Conservation (phyloP, 2,329 filamentous ascomycete genomes). For the Chaetomium sp. region DNA sequence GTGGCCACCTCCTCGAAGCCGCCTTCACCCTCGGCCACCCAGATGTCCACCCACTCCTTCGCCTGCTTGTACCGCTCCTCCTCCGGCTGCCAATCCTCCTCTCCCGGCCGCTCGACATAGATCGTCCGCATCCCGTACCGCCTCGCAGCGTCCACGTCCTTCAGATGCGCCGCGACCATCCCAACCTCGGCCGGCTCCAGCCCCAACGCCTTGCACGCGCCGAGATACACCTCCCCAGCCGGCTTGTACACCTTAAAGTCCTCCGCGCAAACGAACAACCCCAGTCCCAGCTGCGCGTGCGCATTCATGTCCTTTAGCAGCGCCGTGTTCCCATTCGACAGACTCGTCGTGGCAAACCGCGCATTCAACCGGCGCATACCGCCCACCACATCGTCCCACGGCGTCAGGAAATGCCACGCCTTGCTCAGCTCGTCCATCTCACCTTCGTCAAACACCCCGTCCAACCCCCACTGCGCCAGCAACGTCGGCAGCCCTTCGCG, state of each 20-base stretch:
- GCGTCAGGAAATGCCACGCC: conserved; percentile 65
- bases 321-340: conserved; percentile 67
- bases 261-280: conserved; percentile 57
- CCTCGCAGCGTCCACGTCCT: conserved; percentile 61
- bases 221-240: conserved; percentile 58
- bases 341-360: conserved; percentile 53
- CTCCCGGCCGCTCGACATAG: conserved; percentile 62
- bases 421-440: conserved; percentile 59
- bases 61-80: conserved; percentile 45
- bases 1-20: conserved; percentile 48
- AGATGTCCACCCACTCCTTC: conserved; percentile 59
- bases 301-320: conserved; percentile 60
- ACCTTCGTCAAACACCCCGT: conserved; percentile 53
- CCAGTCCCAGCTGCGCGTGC: conserved; percentile 56
- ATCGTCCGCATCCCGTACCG: conserved; percentile 59
- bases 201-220: conserved; percentile 55
- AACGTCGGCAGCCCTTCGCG: conserved; percentile 54
- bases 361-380: conserved; percentile 51
- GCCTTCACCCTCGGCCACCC: conserved; percentile 45
- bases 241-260: conserved; percentile 73
- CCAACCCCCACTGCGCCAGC: conserved; percentile 48
- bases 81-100: conserved; percentile 56
- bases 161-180: conserved; percentile 71
- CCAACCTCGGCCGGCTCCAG: conserved; percentile 56
- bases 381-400: conserved; percentile 57